These are phyloP conservation scores for Pholiota conissans DNA, from an alignment of 768 basidiomycete genomes.

Conservation along the genomic window DNA sequence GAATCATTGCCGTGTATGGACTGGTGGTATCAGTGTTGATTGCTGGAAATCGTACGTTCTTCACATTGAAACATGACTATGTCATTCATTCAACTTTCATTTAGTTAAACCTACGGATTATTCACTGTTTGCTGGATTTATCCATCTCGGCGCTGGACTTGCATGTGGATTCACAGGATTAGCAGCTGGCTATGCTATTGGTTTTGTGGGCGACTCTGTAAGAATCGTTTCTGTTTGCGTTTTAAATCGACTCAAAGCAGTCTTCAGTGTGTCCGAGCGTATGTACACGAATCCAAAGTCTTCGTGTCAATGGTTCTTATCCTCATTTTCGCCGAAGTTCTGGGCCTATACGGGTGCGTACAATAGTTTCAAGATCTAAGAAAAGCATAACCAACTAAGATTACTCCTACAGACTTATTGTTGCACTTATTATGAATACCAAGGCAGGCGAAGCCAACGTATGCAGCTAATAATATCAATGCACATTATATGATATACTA, in stretches of 20 bases:
- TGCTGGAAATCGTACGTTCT: constrained; percentile 53
- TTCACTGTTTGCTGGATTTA: constrained; percentile 83
- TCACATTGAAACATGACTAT: neutral
- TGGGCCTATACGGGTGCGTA: constrained; percentile 83
- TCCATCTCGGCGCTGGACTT: constrained; percentile 90
- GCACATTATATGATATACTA: constrained; percentile 11
- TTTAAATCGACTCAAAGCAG: neutral
- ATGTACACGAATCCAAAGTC: constrained; percentile 85
- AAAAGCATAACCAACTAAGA: neutral
- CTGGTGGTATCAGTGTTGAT: constrained; percentile 95
- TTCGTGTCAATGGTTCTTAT: constrained; percentile 98
- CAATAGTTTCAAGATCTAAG: neutral
- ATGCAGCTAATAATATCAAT: constrained; percentile 23
- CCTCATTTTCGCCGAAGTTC: constrained; percentile 88
- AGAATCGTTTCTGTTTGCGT: constrained; percentile 27
- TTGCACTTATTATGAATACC: constrained; percentile 91
- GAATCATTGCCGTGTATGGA: constrained; percentile 97
- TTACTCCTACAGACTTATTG: constrained; percentile 60
- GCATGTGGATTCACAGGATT: constrained; percentile 91
- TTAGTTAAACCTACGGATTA: constrained; percentile 70
- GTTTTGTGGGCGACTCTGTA: constrained; percentile 91
- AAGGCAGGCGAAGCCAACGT: constrained; percentile 48
- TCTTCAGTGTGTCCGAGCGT: constrained; percentile 82
- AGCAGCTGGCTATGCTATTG: constrained; percentile 94
- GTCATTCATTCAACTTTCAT: constrained; percentile 12